phyloP scores from a whole-genome alignment of 306 rosid genomes.

The Inga laurina region DNA sequence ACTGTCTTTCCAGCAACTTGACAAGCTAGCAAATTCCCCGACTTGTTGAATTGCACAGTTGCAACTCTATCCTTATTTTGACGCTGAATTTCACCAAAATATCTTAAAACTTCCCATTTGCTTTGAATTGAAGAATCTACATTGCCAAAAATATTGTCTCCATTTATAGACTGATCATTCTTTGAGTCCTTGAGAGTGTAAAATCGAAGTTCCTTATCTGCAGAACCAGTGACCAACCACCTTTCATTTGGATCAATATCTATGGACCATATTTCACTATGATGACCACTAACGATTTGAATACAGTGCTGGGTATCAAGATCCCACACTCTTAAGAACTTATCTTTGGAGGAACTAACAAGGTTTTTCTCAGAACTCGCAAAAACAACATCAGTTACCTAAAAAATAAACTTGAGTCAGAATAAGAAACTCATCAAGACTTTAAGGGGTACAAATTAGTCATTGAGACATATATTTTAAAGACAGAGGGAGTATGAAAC shows the following conservation, averaged over 20 bases:
- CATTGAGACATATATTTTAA: neutral
- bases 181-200: conserved; percentile 58
- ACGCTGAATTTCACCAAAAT: conserved; percentile 84
- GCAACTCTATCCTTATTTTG: conserved; percentile 89
- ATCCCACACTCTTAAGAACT: conserved; percentile 96
- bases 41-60: conserved; percentile 75
- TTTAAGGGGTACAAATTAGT: neutral
- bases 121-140: conserved; percentile 48
- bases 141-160: conserved; percentile 26
- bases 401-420: conserved; percentile 24
- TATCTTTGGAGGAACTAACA: conserved; percentile 89
- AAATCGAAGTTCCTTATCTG: conserved; percentile 85
- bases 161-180: conserved; percentile 48
- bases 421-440: neutral
- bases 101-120: conserved; percentile 79
- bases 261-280: conserved; percentile 93
- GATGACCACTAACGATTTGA: conserved; percentile 93
- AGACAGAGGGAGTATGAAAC: neutral
- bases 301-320: conserved; percentile 96
- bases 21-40: conserved; percentile 84
- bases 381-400: conserved; percentile 91
- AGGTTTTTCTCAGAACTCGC: conserved; percentile 74
- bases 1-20: conserved; percentile 89
- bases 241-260: conserved; percentile 76
- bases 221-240: conserved; percentile 84